A percentile compares a stretch with the other conserved stretches of the same genome.
Conservation (phyloP, 2,329 filamentous ascomycete genomes). For the Colletotrichum salicis region DNA sequence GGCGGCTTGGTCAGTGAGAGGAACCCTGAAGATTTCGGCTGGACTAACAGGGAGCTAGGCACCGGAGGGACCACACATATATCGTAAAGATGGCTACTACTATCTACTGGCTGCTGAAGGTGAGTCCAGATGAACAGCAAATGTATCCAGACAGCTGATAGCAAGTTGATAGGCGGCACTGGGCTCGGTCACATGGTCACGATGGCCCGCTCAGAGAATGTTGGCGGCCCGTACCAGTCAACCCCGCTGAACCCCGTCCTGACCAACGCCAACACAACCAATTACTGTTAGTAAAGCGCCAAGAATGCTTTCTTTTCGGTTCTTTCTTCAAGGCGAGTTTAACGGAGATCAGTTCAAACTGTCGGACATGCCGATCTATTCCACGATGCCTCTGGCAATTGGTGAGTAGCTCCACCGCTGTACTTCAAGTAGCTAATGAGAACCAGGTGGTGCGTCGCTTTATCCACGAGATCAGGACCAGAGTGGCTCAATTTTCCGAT, state of each 20-base stretch:
- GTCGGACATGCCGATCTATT: constrained; percentile 68
- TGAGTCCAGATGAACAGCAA: background rate
- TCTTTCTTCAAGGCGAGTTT: background rate
- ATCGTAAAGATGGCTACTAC: constrained; percentile 61
- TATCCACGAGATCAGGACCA: constrained; percentile 52
- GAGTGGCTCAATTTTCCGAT: constrained; percentile 52
- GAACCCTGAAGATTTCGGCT: background rate
- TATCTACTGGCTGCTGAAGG: constrained; percentile 65
- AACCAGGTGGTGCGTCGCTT: constrained; percentile 49
- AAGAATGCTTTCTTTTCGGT: background rate
- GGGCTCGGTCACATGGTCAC: constrained; percentile 59
- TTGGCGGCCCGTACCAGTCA: constrained; percentile 57
- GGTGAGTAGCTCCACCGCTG: constrained; percentile 33
- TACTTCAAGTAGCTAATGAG: background rate
- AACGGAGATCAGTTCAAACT: constrained; percentile 51
- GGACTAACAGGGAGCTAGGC: background rate
- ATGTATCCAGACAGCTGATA: too few relatives aligned
- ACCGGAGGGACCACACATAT: constrained; percentile 65
- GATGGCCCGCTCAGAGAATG: constrained; percentile 54
- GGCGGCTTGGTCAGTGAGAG: constrained; percentile 11
- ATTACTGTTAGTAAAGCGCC: constrained; percentile 43
- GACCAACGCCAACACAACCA: constrained; percentile 55
- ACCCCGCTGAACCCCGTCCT: constrained; percentile 57
- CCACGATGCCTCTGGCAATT: constrained; percentile 55
- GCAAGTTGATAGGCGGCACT: constrained; percentile 51